Evolutionary conservation across 2,329 filamentous ascomycete genomes (phyloP), one percentile per base, ranked within the genome.

Genomic region (Huntiella decipiens): DNA sequence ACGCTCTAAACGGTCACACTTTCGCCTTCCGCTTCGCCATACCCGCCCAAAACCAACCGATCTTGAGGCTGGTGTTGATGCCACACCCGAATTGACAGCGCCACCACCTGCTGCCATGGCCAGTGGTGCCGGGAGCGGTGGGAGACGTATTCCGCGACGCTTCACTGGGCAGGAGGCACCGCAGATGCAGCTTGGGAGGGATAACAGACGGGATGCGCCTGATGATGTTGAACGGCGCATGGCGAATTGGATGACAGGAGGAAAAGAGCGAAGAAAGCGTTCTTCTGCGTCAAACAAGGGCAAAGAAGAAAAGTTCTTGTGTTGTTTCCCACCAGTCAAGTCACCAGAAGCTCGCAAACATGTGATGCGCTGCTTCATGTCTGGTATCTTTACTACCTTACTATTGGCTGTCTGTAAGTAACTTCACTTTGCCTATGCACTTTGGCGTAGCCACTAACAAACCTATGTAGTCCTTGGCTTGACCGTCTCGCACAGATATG

Each of bases 381-480:
- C 81, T 4, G 80, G 78, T 1, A 51, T 71, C 4, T 73, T 83
- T 47, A 59, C 83, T 7, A 57, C 70, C 4, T 56, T 70, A 28
- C 64, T 80, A 40, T 56, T 84, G 37, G 61, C 71, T 44, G 66
- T 81, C 33, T 87, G 81, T 85, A 70, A 63, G 78, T 68, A 31
- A 35, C 36, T 12, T 15, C 31, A 41, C 31, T 45, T 32, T 38
- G 5, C 13, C n/a, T 39, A 10, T 46, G 13, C 13, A 4, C 13
- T 4, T 15, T 15, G 43, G 12, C 22, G 11, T 13, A 36, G 8
- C 17, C 34, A 38, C 16, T 42, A 42, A 46, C 19, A 43, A 43
- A 43, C 43, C 36, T n/a, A 16, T 46, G 7, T 43, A 91, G 84
- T 91, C 57, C 70, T 92, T 52, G 73, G 73, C 4, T 70, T 93